Base-by-base conservation (phyloP, 164 flowering plant species). In the Echeveria elegans region DNA sequence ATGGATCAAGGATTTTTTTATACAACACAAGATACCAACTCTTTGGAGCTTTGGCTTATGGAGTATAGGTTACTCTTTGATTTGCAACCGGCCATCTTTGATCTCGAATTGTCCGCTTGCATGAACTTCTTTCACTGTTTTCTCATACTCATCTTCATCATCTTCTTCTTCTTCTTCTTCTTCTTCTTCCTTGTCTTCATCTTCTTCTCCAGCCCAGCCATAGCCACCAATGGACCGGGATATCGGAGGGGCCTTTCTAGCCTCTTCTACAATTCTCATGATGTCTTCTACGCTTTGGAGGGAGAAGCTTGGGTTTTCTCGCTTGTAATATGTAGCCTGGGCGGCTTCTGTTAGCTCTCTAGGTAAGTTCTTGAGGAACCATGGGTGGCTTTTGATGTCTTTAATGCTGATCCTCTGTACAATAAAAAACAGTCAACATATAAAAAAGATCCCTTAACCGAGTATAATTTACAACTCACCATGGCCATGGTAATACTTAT, bases 321-420 rank as follows among this genome's bases (percentile, higher is more conserved):
- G 81, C 78, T 79, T 79, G 76, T 84, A 86, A 67, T 87, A 93
- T n/a, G 72, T 64, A 6, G 86, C 83, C 72, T 93, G 98, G 63
- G 85, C 82, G 6, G 89, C 9, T 53, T 93, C 98, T 2, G 88
- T 84, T 3, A 93, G 84, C 70, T 90, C 97, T 72, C 86, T 86
- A 4, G 98, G 37, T 7, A 34, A 34, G 37, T 34, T 34, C 37
- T 34, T 34, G 37, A 34, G 37, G 37, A 34, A 34, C 37, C 37
- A 34, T 34, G 37, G 37, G 7, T 34, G 37, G 7, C 37, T 34
- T 7, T 34, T 34, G 37, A 34, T 34, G 7, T 34, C 37, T 34
- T 34, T 34, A 34, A 34, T 34, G 37, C 37, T 34, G 37, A 34
- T 34, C 37, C 37, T 34, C 37, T 34, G 37, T 7, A 34, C 3